Base-by-base conservation (phyloP, 306 rosid species). In the Glycine soja region DNA sequence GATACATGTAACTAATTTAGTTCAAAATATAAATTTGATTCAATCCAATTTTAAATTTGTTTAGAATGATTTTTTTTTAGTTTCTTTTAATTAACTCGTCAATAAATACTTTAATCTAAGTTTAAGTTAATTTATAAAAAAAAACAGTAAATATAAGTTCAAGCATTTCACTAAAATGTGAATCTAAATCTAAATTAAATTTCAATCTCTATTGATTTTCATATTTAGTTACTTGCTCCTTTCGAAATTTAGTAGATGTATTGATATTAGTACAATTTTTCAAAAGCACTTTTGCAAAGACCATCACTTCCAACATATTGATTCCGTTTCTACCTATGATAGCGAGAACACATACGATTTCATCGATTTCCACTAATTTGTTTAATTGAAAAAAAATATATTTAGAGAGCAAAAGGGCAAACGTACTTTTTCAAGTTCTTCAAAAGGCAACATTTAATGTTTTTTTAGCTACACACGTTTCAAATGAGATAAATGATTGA, bases 381-480 rank as follows among this genome's bases (percentile, higher is more conserved):
- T 67, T 56, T 43, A 34, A 54, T 45, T 75, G 11, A 81, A 56
- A 46, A 52, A 81, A 56, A 46, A 52, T 42, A 75, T 51, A 18
- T 58, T 48, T 12, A 47, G 12, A 43, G 62, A 42, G 24, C 30
- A 62, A 82, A 76, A 61, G 34, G 15, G 10, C 10, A 16, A 8
- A 14, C 8, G 9, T 24, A 70, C 42, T 70, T n/a, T 70, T 24
- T 70, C n/a, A 70, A 34, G 69, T 63, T 63, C 1, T 61, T 34
- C 19, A 63, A 34, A 63, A 63, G 69, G 12, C 46, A 63, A 12
- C 6, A 34, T 63, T 34, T 34, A 63, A 63, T 34, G 46, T 64
- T 18, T 38, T 9, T 64, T 64, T 14, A 14, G 70, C 12, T 64
- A 64, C 47, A 36, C 70, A 36, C 12, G 47, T 13, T 64, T 64